Evolutionary conservation across 345 rosid genomes (phyloP).

Genomic region (Syzygium aromaticum): DNA sequence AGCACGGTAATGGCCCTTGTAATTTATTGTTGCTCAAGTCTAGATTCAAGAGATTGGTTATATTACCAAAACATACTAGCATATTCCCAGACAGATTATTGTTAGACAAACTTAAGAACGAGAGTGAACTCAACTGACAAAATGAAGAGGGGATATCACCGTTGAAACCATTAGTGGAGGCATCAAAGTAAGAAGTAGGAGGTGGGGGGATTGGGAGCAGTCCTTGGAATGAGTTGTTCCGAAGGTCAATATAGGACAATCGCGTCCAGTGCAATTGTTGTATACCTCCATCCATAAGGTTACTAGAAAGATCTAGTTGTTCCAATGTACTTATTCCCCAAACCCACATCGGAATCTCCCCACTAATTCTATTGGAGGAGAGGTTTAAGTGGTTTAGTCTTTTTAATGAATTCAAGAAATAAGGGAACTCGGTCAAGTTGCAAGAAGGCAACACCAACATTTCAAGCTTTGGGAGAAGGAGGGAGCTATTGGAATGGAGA

Average conservation of each 20-base stretch:
- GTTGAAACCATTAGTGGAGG: not conserved
- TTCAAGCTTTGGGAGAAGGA: not conserved
- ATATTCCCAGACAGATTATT: not conserved
- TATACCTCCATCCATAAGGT: not conserved
- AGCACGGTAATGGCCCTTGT: not conserved
- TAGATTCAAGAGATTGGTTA: not conserved
- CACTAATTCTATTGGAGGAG: not conserved
- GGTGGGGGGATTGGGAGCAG: not conserved
- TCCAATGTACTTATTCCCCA: not conserved
- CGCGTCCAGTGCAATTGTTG: not conserved
- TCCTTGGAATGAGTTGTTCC: not conserved
- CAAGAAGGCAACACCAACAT: not conserved
- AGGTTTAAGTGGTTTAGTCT: not conserved
- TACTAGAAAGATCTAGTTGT: not conserved
- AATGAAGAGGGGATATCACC: not conserved
- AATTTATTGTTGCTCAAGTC: not conserved
- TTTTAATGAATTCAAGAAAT: not conserved
- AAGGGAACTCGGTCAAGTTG: not conserved
- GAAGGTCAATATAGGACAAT: not conserved
- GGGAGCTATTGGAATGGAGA: not conserved
- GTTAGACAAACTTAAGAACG: not conserved
- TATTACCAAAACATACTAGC: not conserved
- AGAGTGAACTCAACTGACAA: not conserved
- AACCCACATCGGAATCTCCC: not conserved
- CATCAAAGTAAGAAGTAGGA: not conserved